A percentile compares a stretch with the other conserved stretches of the same genome.
Conservation (phyloP, 345 rosid genomes). For the Jatropha curcas region DNA sequence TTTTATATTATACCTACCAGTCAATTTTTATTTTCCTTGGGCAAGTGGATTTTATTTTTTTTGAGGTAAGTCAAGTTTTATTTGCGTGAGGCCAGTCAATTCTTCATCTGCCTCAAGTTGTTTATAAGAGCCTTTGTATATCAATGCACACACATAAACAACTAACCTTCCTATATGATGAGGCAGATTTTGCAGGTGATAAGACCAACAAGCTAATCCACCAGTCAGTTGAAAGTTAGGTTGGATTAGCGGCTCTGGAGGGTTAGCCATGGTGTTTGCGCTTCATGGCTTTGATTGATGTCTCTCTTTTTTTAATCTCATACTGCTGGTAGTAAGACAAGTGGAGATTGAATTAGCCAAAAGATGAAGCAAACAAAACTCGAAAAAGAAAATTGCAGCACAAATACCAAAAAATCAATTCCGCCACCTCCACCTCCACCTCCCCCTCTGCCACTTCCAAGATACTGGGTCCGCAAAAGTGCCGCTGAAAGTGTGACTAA, state of each 20-base stretch:
- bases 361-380: constrained; percentile 47
- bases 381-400: constrained; percentile 25
- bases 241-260: constrained; percentile 41
- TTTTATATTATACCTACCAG: constrained; percentile 9
- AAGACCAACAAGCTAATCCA: constrained; percentile 4
- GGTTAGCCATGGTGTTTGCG: constrained; percentile 13
- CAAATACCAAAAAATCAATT: constrained; percentile 26
- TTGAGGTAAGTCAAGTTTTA: not conserved
- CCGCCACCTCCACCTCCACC: constrained; percentile 59
- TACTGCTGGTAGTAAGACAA: not conserved
- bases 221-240: constrained; percentile 56
- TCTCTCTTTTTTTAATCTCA: constrained; percentile 7
- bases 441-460: constrained; percentile 47
- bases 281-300: not conserved
- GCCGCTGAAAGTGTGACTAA: constrained; percentile 59
- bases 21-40: not conserved
- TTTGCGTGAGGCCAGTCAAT: not conserved
- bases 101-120: not conserved
- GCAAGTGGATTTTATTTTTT: no score
- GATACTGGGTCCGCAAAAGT: constrained; percentile 41
- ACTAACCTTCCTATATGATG: not conserved
- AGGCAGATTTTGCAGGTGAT: no score
- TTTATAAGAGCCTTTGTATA: not conserved
- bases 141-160: not conserved
- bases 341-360: constrained; percentile 5